phyloP scores from a whole-genome alignment of 1,284 basidiomycete genomes.

The Pulchroboletus neoregius region DNA sequence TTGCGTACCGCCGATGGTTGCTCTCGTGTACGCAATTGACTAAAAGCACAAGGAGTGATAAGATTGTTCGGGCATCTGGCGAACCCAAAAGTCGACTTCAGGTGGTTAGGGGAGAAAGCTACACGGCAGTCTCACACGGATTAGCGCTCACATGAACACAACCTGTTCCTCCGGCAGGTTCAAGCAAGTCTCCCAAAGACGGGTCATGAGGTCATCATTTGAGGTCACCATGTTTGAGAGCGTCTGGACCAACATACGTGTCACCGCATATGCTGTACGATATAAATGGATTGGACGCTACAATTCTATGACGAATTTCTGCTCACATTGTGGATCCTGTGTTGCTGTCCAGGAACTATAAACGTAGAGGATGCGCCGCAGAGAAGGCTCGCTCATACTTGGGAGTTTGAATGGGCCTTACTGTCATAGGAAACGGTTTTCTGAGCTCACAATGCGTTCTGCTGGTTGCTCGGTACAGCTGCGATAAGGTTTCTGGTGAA shows the following conservation, averaged over 20 bases:
- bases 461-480: constrained; percentile 61
- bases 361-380: constrained; percentile 43
- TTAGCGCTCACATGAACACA: constrained; percentile 61
- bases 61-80: constrained; percentile 57
- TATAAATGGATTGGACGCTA: not conserved
- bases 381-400: constrained; percentile 58
- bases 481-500: constrained; percentile 78
- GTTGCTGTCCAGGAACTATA: constrained; percentile 67
- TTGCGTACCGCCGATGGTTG: constrained; percentile 52
- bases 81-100: constrained; percentile 70
- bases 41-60: constrained; percentile 67
- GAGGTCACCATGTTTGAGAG: constrained; percentile 72
- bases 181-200: constrained; percentile 63
- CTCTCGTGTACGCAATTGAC: constrained; percentile 65
- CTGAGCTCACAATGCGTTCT: constrained; percentile 56
- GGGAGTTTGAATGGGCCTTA: constrained; percentile 6
- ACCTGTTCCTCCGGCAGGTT: constrained; percentile 67
- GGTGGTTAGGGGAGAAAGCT: constrained; percentile 15
- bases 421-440: constrained; percentile 7
- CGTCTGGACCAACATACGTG: constrained; percentile 62
- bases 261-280: constrained; percentile 48
- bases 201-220: constrained; percentile 53
- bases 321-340: constrained; percentile 52
- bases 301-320: constrained; percentile 14
- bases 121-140: not conserved